A percentile compares a stretch with the other conserved stretches of the same genome.
Evolutionary conservation across 331 rosid species (phyloP).

Genomic region (Prunus yedoensis): DNA sequence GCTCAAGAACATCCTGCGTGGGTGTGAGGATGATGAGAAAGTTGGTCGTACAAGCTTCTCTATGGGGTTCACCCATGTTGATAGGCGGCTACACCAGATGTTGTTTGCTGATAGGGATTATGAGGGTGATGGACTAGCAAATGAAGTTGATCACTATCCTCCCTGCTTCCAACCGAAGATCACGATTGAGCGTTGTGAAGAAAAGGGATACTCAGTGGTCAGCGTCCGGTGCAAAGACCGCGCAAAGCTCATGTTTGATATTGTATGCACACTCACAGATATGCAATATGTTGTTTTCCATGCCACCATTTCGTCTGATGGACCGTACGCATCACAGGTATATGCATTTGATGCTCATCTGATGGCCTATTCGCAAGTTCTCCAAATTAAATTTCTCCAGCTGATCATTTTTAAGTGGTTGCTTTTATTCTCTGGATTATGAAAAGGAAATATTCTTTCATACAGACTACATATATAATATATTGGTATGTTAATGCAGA

Average conservation of each 20-base stretch:
- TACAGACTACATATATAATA: not conserved
- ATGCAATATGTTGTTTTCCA: constrained; percentile 94
- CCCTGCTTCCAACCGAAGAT: constrained; percentile 66
- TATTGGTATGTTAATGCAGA: not conserved
- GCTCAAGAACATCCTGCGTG: constrained; percentile 70
- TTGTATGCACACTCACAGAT: constrained; percentile 88
- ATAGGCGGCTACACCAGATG: constrained; percentile 86
- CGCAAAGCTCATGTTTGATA: constrained; percentile 87
- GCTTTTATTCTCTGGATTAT: not conserved
- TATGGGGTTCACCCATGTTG: constrained; percentile 78
- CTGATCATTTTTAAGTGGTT: not conserved
- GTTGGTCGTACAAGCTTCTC: constrained; percentile 69
- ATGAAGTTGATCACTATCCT: constrained; percentile 43
- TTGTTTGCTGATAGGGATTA: constrained; percentile 82
- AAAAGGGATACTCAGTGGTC: constrained; percentile 74
- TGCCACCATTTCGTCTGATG: constrained; percentile 75
- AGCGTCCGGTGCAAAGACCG: constrained; percentile 81
- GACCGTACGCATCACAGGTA: constrained; percentile 84
- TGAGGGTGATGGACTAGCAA: constrained; percentile 54
- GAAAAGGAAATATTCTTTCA: not conserved
- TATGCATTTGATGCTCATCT: not conserved
- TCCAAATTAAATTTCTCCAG: not conserved
- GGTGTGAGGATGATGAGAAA: constrained; percentile 66
- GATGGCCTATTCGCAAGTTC: not conserved
- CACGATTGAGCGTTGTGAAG: constrained; percentile 68